Conservation (phyloP, 495 filamentous ascomycete genomes). For the Penicillium macrosclerotiorum region DNA sequence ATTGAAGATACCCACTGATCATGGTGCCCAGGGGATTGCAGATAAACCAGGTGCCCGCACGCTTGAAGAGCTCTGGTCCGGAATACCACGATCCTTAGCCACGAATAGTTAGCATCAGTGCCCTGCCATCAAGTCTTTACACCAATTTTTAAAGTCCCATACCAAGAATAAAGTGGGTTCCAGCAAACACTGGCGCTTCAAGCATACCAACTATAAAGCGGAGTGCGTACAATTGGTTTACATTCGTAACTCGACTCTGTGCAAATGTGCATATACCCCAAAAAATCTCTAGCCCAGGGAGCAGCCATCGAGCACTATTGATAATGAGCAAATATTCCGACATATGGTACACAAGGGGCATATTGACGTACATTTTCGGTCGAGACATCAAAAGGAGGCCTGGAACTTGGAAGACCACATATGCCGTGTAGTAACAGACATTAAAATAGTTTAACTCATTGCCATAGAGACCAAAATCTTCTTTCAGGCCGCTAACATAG, state of each 20-base stretch:
- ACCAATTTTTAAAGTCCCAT: background rate
- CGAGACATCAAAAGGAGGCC: constrained; percentile 35
- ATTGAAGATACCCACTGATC: constrained; percentile 43
- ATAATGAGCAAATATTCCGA: background rate
- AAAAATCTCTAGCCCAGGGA: constrained; percentile 31
- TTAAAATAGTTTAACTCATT: constrained; percentile 50
- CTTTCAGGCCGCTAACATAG: constrained; percentile 58
- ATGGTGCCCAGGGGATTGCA: constrained; percentile 36
- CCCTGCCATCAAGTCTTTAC: too few species aligned
- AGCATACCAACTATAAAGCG: constrained; percentile 53
- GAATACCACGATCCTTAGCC: constrained; percentile 38
- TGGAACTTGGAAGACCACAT: constrained; percentile 40
- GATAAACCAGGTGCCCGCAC: constrained; percentile 37
- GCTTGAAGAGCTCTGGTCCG: constrained; percentile 38
- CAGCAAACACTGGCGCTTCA: constrained; percentile 44
- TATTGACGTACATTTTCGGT: constrained; percentile 28
- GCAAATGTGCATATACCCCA: constrained; percentile 32
- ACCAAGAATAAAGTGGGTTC: constrained; percentile 41
- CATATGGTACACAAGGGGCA: too few species aligned
- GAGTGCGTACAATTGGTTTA: constrained; percentile 45
- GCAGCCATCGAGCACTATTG: constrained; percentile 33
- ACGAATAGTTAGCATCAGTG: too few species aligned
- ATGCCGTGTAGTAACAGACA: constrained; percentile 38
- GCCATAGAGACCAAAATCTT: constrained; percentile 56
- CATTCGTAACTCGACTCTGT: constrained; percentile 35